Percentiles rank a stretch among this genome's conserved stretches.
Evolutionary conservation across 2,329 filamentous ascomycete genomes (phyloP).

Genomic region (Botryotinia calthae): DNA sequence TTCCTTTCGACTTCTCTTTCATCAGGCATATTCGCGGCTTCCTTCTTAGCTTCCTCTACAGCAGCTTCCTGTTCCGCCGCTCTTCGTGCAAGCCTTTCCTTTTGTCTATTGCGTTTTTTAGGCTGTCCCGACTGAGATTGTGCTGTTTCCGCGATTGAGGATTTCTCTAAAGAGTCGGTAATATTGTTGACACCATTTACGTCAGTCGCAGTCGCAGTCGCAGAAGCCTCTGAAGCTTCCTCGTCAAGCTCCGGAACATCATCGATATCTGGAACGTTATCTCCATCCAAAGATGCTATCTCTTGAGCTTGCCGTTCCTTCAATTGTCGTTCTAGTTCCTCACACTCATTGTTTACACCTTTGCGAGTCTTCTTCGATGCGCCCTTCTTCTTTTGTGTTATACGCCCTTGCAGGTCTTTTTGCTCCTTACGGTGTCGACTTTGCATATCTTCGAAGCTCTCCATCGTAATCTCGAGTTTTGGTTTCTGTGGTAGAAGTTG

Average conservation of each 20-base stretch:
- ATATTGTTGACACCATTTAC: conserved; percentile 26
- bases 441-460: conserved; percentile 72
- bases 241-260: conserved; percentile 28
- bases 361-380: conserved; percentile 84
- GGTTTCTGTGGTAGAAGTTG: neutral
- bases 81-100: conserved; percentile 83
- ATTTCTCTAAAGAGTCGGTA: conserved; percentile 28
- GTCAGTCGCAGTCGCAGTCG: neutral
- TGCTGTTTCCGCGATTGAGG: conserved; percentile 28
- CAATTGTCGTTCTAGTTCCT: conserved; percentile 63
- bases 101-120: conserved; percentile 83
- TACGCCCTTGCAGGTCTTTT: conserved; percentile 77
- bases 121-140: conserved; percentile 31
- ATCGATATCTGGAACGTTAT: conserved; percentile 23
- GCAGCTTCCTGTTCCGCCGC: conserved; percentile 78
- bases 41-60: conserved; percentile 64
- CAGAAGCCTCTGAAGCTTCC: conserved; percentile 19
- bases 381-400: conserved; percentile 95
- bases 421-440: conserved; percentile 83
- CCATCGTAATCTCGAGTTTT: conserved; percentile 33
- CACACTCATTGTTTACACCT: conserved; percentile 73
- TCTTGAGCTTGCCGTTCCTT: conserved; percentile 67
- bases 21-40: conserved; percentile 73
- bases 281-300: conserved; percentile 45
- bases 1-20: conserved; percentile 66